A percentile compares a stretch with the other conserved stretches of the same genome.
Evolutionary conservation across 257 asterid genomes (phyloP).

Genomic region (Prunella vulgaris): DNA sequence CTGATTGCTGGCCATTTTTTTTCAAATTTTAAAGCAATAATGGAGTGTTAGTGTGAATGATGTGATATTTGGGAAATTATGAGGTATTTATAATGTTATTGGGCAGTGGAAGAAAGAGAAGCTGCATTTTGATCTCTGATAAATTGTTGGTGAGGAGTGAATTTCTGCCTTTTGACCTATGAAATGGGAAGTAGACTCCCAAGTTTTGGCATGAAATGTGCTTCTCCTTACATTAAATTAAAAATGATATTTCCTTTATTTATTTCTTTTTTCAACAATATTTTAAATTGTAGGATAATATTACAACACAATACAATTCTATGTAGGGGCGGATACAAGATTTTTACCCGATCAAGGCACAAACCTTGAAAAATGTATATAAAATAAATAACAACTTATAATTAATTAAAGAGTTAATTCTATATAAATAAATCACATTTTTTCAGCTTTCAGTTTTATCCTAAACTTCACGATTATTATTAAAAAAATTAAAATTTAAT

Average conservation of each 20-base stretch:
- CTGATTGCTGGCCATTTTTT: slow-evolving; percentile 50
- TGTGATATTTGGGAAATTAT: neutral
- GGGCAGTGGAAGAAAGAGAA: neutral
- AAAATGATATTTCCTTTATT: too few relatives aligned
- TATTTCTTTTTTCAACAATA: neutral
- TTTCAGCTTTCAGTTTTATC: too few relatives aligned
- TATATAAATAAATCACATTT: too few relatives aligned
- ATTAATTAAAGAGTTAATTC: too few relatives aligned
- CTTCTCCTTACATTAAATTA: slow-evolving; percentile 15
- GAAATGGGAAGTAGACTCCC: neutral
- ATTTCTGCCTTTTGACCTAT: slow-evolving; percentile 28
- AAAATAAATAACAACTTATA: too few relatives aligned
- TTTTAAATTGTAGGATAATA: too few relatives aligned
- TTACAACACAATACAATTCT: too few relatives aligned
- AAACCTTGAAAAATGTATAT: too few relatives aligned
- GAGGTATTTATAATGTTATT: slow-evolving; percentile 24
- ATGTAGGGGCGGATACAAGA: too few relatives aligned
- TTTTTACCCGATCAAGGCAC: too few relatives aligned
- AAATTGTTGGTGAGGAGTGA: slow-evolving; percentile 31
- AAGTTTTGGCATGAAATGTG: slow-evolving; percentile 1
- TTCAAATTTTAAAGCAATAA: neutral
- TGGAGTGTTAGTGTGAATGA: neutral
- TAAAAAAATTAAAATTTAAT: too few relatives aligned
- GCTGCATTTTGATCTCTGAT: neutral
- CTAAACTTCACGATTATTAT: too few relatives aligned